Evolutionary conservation across 176 grass and related monocot species (phyloP), one percentile per base, ranked within the genome.

Genomic region (Triticum turgidum): DNA sequence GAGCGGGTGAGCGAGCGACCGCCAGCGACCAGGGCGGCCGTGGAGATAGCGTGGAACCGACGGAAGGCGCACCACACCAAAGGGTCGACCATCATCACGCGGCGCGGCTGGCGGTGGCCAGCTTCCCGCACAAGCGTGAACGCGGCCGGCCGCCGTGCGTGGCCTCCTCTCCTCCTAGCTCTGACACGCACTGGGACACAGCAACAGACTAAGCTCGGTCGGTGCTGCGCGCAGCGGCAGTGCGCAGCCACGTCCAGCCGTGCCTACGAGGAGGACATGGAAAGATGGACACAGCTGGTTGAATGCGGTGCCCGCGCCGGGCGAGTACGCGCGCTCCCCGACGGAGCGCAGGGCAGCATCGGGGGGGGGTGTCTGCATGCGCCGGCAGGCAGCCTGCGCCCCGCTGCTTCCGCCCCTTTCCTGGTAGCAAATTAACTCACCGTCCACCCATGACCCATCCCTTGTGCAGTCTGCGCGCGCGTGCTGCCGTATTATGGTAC

Each of bases 311-410:
- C 14, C 49, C 49, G 44, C 11, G 47, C 47, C 47, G 47, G 47
- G 47, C 51, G 51, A 54, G 59, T 74, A 79, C 47, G 65, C 38
- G n/a, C 39, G 51, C 2, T 18, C 15, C 51, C 51, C 51, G 51
- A 54, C 51, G 51, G 45, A 30, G 29, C 29, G 29, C 29, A 30
- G 29, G 49, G 13, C 77, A 38, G 62, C 74, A 30, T 78, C n/a
- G 73, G 65, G 25, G 25, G 25, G 25, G 25, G 74, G 54, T 65
- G 76, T 65, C 66, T 66, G 82, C 42, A 73, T 44, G 70, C 3
- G 65, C 39, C 27, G 79, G 72, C 78, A 78, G 83, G 45, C 78
- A 79, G 65, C 72, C 78, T 82, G 78, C 82, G 21, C 21, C 65
- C 11, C n/a, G 54, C 87, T 80, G 17, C 24, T 3, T 27, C 45